These are phyloP conservation scores for Naegleria lovaniensis DNA, from an alignment of 208 protist genomes.

Conservation along the genomic window DNA sequence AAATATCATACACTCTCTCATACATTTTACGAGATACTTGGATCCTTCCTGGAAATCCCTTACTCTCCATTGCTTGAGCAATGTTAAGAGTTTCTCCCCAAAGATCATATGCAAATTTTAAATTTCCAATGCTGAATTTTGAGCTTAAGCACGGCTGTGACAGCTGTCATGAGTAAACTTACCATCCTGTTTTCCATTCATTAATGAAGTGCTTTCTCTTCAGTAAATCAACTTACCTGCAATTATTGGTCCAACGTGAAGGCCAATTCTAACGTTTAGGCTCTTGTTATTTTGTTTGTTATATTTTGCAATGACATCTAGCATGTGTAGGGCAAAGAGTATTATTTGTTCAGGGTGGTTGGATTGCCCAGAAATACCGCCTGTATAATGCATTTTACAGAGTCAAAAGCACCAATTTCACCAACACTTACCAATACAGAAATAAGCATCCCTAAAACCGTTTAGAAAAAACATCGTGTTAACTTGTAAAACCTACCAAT, in stretches of 20 bases:
- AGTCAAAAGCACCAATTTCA: too few relatives aligned
- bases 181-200: too few relatives aligned
- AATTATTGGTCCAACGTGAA: background rate
- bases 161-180: too few relatives aligned
- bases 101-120: background rate
- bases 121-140: background rate
- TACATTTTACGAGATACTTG: background rate
- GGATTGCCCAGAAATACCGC: background rate
- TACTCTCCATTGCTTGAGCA: conserved; percentile 6
- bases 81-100: background rate
- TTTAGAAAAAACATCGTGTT: too few relatives aligned
- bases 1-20: conserved; percentile 1
- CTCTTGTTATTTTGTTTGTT: background rate
- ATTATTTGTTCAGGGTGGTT: background rate
- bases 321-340: background rate
- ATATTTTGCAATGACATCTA: background rate
- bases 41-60: conserved; percentile 6
- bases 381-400: too few relatives aligned
- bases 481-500: too few relatives aligned
- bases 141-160: too few relatives aligned
- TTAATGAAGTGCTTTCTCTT: too few relatives aligned
- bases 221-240: too few relatives aligned
- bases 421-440: too few relatives aligned
- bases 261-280: conserved; percentile 11
- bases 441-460: conserved; percentile 34